Percentiles rank a stretch among this genome's conserved stretches.
phyloP scores from a whole-genome alignment of 352 stramenopile species.

The Phytophthora kernoviae region DNA sequence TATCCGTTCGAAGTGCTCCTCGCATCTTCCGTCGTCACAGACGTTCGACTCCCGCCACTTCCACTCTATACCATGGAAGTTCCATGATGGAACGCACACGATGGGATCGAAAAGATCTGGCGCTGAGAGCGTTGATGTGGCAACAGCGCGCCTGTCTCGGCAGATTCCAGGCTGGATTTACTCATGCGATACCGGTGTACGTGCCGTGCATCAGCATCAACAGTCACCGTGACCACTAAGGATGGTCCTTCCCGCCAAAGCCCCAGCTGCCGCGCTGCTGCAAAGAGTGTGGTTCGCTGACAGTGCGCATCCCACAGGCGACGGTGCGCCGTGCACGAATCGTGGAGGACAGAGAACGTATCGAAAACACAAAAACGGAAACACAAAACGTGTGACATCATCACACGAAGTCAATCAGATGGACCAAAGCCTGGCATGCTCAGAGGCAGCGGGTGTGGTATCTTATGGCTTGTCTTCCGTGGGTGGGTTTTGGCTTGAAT shows the following conservation, averaged over 20 bases:
- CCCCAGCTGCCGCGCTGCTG: too few species aligned
- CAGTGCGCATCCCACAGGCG: too few species aligned
- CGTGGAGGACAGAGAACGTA: too few species aligned
- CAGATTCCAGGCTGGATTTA: neutral
- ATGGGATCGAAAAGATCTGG: constrained; percentile 1
- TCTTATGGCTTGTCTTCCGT: too few species aligned
- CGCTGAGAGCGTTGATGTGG: neutral
- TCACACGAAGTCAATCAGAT: too few species aligned
- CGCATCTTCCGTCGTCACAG: neutral
- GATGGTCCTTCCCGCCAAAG: neutral
- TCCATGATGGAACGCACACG: neutral
- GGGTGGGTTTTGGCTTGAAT: too few species aligned
- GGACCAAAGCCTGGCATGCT: too few species aligned
- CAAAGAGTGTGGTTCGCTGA: too few species aligned
- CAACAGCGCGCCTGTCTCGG: neutral
- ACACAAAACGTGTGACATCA: too few species aligned
- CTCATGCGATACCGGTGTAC: neutral
- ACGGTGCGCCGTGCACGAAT: too few species aligned
- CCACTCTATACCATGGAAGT: neutral
- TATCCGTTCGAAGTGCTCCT: neutral
- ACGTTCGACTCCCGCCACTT: neutral
- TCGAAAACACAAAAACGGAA: too few species aligned
- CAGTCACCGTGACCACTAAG: neutral
- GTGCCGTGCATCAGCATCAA: neutral
- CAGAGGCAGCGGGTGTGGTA: too few species aligned